Evolutionary conservation across 768 basidiomycete genomes (phyloP), one percentile per base, ranked within the genome.

Genomic region (Termitomyces sp.): DNA sequence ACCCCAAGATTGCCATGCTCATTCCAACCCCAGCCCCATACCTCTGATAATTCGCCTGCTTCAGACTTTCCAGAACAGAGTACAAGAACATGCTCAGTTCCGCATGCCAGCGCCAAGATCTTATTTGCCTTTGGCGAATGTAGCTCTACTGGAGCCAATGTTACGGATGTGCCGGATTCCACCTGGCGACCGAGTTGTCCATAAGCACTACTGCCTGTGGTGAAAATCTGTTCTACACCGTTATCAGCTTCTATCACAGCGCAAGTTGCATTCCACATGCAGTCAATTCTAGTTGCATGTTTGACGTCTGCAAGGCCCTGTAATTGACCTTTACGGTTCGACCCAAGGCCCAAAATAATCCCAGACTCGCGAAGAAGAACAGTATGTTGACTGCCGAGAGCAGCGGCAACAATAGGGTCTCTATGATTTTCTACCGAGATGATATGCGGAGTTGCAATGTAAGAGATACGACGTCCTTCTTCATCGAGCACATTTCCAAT

Each of bases 21-120:
- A 70, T 98, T 98, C 95, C 96, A 98, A 0, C 96, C 96, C 92
- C 95, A 97, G 0, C 85, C 91, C 83, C 85, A 91, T 0, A 95
- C 80, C 62, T 82, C 80, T 1, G 52, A 9, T 36, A 49, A 52
- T 8, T 54, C 24, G 5, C 46, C 49, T 47, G 55, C 15, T 49
- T 49, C 47, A 46, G 31, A 15, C 37, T 37, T 27, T 16, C 44
- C n/a, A 27, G 49, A 54, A 60, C 75, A 56, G 6, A 77, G 64
- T 18, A 72, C 72, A 9, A 97, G 72, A 3, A 92, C 81, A 71
- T 98, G 95, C 70, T 98, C 95, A 65, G 90, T 93, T 20, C 95
- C 94, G 58, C 89, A 91, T 0, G 81, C 82, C 15, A 95, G 59
- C 34, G 59, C 59, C 24, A 57, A 61, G 33, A 76, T 48, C 33